phyloP scores from a whole-genome alignment of 78 protist genomes.

The Isochrysis galbana region DNA sequence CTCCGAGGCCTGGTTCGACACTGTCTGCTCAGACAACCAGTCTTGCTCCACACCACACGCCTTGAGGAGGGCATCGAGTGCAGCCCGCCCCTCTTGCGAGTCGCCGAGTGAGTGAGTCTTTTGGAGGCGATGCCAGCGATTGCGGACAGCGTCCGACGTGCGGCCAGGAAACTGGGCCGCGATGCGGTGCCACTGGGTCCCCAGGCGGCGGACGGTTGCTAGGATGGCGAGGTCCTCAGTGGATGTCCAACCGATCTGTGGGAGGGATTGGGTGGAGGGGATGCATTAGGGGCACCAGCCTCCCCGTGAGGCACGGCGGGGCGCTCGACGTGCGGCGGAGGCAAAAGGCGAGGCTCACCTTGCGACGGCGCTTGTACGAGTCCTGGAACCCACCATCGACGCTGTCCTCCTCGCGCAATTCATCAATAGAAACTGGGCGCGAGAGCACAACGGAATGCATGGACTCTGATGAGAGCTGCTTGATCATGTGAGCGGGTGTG shows the following conservation, averaged over 20 bases:
- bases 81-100: conserved; percentile 10
- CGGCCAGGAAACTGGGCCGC: background rate
- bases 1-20: background rate
- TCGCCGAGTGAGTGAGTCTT: background rate
- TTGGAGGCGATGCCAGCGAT: conserved; percentile 17
- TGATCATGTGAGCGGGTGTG: too few relatives aligned
- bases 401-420: too few relatives aligned
- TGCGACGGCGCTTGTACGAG: background rate
- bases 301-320: too few relatives aligned
- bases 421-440: too few relatives aligned
- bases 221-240: conserved; percentile 19
- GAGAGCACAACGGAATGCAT: too few relatives aligned
- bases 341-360: too few relatives aligned
- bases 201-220: background rate
- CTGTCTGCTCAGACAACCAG: background rate
- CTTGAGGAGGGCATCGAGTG: background rate
- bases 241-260: background rate
- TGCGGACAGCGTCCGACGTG: conserved; percentile 7
- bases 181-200: conserved; percentile 22
- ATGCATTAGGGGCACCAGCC: too few relatives aligned
- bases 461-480: too few relatives aligned
- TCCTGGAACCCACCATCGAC: too few relatives aligned
- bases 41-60: background rate
- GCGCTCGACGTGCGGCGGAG: too few relatives aligned
- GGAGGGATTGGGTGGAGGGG: too few relatives aligned